Conservation (phyloP, 768 basidiomycete genomes). For the Tephrocybe rancida region DNA sequence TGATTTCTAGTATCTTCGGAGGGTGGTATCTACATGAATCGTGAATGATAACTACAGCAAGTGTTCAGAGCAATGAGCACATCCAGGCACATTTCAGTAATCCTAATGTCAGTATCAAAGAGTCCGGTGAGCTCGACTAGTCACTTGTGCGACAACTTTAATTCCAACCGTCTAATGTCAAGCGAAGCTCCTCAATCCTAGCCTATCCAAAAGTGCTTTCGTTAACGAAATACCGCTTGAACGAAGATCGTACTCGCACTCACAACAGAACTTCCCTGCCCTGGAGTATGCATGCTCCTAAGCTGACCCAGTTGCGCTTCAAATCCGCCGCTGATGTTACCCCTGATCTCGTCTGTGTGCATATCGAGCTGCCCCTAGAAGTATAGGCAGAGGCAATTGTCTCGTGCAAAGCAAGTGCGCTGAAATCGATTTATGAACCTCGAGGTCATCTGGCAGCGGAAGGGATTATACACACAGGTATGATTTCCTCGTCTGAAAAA, state of each 20-base stretch:
- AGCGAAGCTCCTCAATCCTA: background rate
- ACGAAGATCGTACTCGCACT: background rate
- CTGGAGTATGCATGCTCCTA: background rate
- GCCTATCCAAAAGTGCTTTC: too few relatives aligned
- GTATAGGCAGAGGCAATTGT: slow-evolving; percentile 79
- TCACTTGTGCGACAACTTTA: too few relatives aligned
- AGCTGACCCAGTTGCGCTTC: background rate
- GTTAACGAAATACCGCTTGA: background rate
- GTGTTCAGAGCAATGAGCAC: too few relatives aligned
- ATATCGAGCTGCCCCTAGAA: slow-evolving; percentile 53
- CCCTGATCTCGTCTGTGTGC: slow-evolving; percentile 28
- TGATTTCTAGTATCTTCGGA: too few relatives aligned
- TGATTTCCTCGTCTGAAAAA: background rate
- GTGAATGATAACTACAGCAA: too few relatives aligned
- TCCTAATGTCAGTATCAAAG: too few relatives aligned
- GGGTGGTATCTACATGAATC: too few relatives aligned
- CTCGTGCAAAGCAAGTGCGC: slow-evolving; percentile 91
- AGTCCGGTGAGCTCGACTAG: too few relatives aligned
- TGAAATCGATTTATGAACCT: slow-evolving; percentile 23
- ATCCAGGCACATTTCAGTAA: too few relatives aligned
- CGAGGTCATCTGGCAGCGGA: background rate
- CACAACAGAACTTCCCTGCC: background rate
- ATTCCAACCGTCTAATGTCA: background rate
- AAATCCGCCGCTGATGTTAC: background rate
- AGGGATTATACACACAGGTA: background rate